These are phyloP conservation scores for Wickerhamiella lipophila DNA, from an alignment of 805 yeast genomes.

Conservation along the genomic window DNA sequence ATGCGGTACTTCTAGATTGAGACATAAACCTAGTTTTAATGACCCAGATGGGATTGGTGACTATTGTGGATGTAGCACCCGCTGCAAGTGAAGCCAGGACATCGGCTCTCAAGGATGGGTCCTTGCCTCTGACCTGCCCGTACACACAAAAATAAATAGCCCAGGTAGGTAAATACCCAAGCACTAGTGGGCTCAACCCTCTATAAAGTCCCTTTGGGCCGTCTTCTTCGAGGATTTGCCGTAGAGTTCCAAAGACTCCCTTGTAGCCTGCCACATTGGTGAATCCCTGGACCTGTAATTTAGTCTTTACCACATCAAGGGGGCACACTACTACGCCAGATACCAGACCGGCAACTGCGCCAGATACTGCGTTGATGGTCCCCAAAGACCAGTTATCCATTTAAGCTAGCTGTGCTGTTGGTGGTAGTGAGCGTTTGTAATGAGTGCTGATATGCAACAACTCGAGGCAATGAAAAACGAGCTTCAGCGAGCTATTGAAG, in stretches of 20 bases:
- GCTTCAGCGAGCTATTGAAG: constrained; percentile 50
- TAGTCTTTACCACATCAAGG: constrained; percentile 85
- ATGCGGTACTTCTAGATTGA: constrained; percentile 26
- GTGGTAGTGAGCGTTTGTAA: not conserved
- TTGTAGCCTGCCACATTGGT: constrained; percentile 18
- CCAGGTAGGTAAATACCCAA: constrained; percentile 97
- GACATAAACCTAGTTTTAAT: constrained; percentile 90
- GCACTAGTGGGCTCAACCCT: constrained; percentile 80
- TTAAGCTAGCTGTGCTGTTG: not conserved
- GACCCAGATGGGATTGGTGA: constrained; percentile 90
- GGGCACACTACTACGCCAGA: constrained; percentile 91
- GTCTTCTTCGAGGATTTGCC: constrained; percentile 58
- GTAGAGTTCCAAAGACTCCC: constrained; percentile 39
- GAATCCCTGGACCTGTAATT: constrained; percentile 83
- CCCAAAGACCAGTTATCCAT: constrained; percentile 16
- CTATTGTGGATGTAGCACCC: constrained; percentile 70
- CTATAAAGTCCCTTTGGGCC: constrained; percentile 75
- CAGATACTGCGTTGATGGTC: constrained; percentile 60
- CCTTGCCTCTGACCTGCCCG: constrained; percentile 33
- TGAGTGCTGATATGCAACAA: not conserved
- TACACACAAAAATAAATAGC: constrained; percentile 87
- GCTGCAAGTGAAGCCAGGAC: constrained; percentile 62
- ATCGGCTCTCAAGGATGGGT: constrained; percentile 9
- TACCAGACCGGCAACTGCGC: constrained; percentile 86
- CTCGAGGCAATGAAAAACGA: constrained; percentile 26